A percentile compares a stretch with the other conserved stretches of the same genome.
Evolutionary conservation across 2,329 filamentous ascomycete species (phyloP).

Genomic region (Fusarium sp.): DNA sequence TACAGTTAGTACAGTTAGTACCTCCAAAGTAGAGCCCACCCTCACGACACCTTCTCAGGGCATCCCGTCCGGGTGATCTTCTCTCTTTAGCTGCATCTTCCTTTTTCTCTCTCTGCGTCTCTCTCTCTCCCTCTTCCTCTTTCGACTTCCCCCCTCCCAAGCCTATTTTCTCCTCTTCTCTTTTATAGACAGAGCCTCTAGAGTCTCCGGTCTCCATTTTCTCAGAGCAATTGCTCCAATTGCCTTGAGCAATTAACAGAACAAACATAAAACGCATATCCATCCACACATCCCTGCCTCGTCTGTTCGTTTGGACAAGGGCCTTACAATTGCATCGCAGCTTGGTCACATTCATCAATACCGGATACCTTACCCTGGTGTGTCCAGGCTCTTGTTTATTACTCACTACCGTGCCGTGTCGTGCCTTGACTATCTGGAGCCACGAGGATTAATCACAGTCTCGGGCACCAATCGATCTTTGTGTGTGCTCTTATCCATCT

Average conservation of each 20-base stretch:
- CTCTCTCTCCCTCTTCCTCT: slow-evolving; percentile 18
- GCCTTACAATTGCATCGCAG: slow-evolving; percentile 10
- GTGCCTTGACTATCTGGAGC: not conserved
- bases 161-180: slow-evolving; percentile 9
- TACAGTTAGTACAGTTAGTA: not conserved
- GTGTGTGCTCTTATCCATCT: slow-evolving; percentile 7
- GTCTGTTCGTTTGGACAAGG: not conserved
- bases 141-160: not conserved
- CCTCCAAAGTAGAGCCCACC: slow-evolving; percentile 8
- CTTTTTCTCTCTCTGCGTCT: slow-evolving; percentile 12
- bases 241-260: slow-evolving; percentile 6
- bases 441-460: slow-evolving; percentile 4
- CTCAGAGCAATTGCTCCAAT: slow-evolving; percentile 30
- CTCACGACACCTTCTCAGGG: slow-evolving; percentile 26
- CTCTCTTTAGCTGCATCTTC: slow-evolving; percentile 22
- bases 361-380: slow-evolving; percentile 1
- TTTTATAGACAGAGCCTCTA: slow-evolving; percentile 20
- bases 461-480: slow-evolving; percentile 28
- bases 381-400: slow-evolving; percentile 1
- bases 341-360: not conserved
- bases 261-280: slow-evolving; percentile 2
- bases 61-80: slow-evolving; percentile 14
- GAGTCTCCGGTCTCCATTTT: slow-evolving; percentile 19
- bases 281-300: not conserved
- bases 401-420: not conserved